These are phyloP conservation scores for Tausonia pullulans DNA, from an alignment of 1,284 basidiomycete genomes.

Conservation along the genomic window DNA sequence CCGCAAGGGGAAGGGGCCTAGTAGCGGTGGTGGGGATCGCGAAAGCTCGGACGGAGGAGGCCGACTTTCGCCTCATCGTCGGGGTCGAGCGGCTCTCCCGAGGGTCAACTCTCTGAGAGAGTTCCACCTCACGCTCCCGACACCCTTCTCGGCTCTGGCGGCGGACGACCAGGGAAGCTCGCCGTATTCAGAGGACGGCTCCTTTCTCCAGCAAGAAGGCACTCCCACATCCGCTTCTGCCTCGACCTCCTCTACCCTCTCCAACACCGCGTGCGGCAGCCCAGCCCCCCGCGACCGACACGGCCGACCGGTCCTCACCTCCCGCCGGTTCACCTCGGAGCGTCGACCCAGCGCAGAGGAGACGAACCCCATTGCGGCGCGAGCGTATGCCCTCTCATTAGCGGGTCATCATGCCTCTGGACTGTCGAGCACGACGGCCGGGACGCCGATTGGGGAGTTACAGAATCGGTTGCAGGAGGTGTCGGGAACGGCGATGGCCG, in stretches of 20 bases:
- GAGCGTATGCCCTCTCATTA: not conserved
- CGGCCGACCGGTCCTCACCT: too few relatives aligned
- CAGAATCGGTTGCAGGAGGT: not conserved
- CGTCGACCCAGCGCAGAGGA: not conserved
- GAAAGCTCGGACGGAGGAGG: not conserved
- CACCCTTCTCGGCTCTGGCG: not conserved
- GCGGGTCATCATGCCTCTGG: slow-evolving; percentile 2
- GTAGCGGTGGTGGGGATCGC: not conserved
- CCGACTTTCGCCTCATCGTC: not conserved
- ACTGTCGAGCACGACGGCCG: not conserved
- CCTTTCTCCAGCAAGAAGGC: not conserved
- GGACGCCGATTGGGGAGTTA: not conserved
- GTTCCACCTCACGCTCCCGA: not conserved
- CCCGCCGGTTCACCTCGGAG: not conserved
- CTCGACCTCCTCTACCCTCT: not conserved
- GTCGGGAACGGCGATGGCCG: not conserved
- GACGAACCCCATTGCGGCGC: not conserved
- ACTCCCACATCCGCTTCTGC: not conserved
- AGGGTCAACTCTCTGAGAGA: not conserved
- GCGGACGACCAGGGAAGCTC: too few relatives aligned
- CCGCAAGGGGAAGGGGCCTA: too few relatives aligned
- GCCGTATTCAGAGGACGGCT: not conserved
- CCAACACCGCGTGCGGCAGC: not conserved
- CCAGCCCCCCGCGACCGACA: not conserved
- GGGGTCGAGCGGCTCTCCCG: not conserved